Base-by-base conservation (phyloP, 2,329 filamentous ascomycete species). In the Trichoderma koningiopsis region DNA sequence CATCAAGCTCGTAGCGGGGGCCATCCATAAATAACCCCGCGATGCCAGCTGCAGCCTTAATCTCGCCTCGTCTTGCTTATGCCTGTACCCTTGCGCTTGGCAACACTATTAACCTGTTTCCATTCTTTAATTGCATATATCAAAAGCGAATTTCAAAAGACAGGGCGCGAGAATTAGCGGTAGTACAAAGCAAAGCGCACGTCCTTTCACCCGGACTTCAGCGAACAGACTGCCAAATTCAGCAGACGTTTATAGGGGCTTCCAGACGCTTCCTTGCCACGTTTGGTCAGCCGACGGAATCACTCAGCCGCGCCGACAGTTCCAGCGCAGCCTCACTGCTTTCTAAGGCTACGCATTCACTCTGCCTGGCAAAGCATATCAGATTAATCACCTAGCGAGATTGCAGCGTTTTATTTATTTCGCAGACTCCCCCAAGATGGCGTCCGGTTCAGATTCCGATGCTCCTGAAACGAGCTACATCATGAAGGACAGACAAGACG, bases 401-500 rank as follows among this genome's bases (percentile, higher is more conserved):
- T 19, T 63, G 33, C 29, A 52, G 49, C 37, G 57, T 43, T n/a
- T 16, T 62, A 35, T 67, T 67, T 67, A 59, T 59, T 24, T 33
- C 19, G 22, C 60, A 13, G 56, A 24, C 33, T 29, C 47, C 29
- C 61, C 70, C 79, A 81, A 65, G 71, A 89, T 90, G 88, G 81
- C 87, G 40, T 85, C 86, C 71, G 82, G 85, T 74, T 82, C 82
- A 73, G 81, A 81, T 69, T 72, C 74, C 66, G 75, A 77, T 64
- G 70, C 78, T 70, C 78, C 81, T 66, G 82, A 84, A 72, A 85
- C 84, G 59, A 90, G 84, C 78, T 93, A 90, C 83, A 86, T 90
- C 78, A 94, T 94, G 91, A 85, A 91, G 76, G 87, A 89, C 76
- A 86, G 81, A 70, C 78, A 86, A 78, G 94, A 97, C 81, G 91